phyloP scores from a whole-genome alignment of 2,329 filamentous ascomycete species.

The Coniochaeta ligniaria region DNA sequence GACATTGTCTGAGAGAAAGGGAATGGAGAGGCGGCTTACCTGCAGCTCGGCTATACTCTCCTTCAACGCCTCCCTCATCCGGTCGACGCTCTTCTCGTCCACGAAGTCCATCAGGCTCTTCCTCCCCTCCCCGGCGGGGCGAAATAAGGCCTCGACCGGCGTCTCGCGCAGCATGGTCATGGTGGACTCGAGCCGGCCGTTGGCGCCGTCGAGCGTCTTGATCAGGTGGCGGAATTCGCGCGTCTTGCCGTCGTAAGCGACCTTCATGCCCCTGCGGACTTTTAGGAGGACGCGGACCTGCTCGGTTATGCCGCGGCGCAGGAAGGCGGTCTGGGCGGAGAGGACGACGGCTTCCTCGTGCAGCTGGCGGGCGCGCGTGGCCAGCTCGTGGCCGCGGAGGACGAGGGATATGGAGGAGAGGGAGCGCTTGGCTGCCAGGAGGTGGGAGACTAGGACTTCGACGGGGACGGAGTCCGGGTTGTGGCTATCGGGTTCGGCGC shows the following conservation, averaged over 20 bases:
- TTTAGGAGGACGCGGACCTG: conserved; percentile 45
- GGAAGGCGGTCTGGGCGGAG: conserved; percentile 60
- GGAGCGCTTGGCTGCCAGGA: conserved; percentile 81
- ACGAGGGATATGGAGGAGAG: conserved; percentile 78
- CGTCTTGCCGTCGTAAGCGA: conserved; percentile 50
- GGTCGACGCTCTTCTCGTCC: conserved; percentile 62
- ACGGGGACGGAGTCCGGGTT: conserved; percentile 38
- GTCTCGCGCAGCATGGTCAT: conserved; percentile 59
- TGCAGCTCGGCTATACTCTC: conserved; percentile 65
- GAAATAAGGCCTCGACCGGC: conserved; percentile 55
- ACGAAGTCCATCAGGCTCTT: conserved; percentile 70
- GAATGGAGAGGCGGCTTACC: conserved; percentile 25
- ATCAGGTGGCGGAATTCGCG: conserved; percentile 56
- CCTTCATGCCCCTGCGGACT: conserved; percentile 43
- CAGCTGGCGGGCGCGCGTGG: conserved; percentile 65
- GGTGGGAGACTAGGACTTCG: conserved; percentile 74
- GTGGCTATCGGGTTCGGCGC: neutral
- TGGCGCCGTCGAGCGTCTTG: conserved; percentile 58
- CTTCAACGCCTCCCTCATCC: conserved; percentile 59
- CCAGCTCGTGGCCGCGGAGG: conserved; percentile 79
- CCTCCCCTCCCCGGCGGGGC: conserved; percentile 48
- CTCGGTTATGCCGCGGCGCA: conserved; percentile 53
- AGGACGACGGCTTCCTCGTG: conserved; percentile 75
- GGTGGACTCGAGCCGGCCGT: conserved; percentile 57
- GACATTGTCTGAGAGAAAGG: no score